Conservation (phyloP, 108 stramenopile genomes). For the Pseudonitzschia multiseries region DNA sequence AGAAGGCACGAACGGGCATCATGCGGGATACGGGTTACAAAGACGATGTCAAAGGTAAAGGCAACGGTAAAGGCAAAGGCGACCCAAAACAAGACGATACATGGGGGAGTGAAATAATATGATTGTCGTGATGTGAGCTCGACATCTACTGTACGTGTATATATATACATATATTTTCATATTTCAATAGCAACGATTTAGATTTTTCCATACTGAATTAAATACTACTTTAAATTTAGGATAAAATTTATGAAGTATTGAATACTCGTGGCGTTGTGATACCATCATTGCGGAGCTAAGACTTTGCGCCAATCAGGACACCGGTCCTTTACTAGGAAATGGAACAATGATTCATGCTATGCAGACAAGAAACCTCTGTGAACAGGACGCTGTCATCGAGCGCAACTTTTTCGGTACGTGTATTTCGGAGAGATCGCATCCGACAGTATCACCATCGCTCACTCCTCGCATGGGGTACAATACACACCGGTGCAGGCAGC, state of each 20-base stretch:
- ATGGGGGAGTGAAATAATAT: slow-evolving; percentile 22
- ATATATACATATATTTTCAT: no score
- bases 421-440: no score
- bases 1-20: not conserved
- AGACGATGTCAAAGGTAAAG: no score
- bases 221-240: not conserved
- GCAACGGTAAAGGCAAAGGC: no score
- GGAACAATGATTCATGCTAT: not conserved
- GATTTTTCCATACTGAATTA: no score
- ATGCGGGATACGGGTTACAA: not conserved
- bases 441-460: no score
- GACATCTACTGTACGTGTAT: not conserved
- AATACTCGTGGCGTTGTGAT: no score
- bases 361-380: no score
- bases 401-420: no score
- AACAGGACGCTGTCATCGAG: not conserved
- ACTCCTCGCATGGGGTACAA: slow-evolving; percentile 71
- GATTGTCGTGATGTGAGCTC: not conserved
- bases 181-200: no score
- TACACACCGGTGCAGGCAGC: slow-evolving; percentile 85
- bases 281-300: no score
- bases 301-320: not conserved
- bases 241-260: no score
- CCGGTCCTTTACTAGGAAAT: not conserved
- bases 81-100: slow-evolving; percentile 10